Percentiles rank a stretch among this genome's conserved stretches.
Evolutionary conservation across 495 filamentous ascomycete species (phyloP).

Genomic region (Tricharina praecox): DNA sequence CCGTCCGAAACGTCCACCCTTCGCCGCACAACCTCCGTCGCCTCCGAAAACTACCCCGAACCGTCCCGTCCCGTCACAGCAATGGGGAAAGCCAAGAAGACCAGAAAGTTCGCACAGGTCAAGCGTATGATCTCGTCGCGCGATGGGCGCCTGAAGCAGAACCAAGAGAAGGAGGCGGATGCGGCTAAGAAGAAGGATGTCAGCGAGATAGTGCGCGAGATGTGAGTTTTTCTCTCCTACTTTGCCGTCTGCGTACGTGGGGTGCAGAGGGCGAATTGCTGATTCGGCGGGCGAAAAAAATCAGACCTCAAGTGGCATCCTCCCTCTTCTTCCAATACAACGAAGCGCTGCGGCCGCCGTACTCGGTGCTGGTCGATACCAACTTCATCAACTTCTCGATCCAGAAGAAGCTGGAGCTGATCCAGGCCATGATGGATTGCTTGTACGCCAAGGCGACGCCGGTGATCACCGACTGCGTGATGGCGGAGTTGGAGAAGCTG

Average conservation of each 20-base stretch:
- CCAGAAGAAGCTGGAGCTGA: slow-evolving; percentile 70
- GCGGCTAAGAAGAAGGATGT: slow-evolving; percentile 38
- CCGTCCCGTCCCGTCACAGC: slow-evolving; percentile 25
- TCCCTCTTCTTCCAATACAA: slow-evolving; percentile 92
- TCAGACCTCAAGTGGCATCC: slow-evolving; percentile 57
- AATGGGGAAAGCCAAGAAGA: slow-evolving; percentile 49
- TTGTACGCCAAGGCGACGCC: slow-evolving; percentile 50
- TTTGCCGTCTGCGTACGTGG: neutral
- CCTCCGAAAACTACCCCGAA: no score
- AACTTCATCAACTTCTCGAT: slow-evolving; percentile 91
- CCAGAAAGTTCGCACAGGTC: slow-evolving; percentile 46
- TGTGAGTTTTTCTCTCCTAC: slow-evolving; percentile 31
- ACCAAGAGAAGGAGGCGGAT: slow-evolving; percentile 36
- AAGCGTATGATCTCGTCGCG: slow-evolving; percentile 46
- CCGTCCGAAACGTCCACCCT: no score
- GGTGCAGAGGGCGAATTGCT: neutral
- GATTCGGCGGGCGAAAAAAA: neutral
- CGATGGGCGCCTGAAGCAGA: slow-evolving; percentile 44
- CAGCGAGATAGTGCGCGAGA: slow-evolving; percentile 43
- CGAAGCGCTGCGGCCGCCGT: slow-evolving; percentile 75
- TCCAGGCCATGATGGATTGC: slow-evolving; percentile 75
- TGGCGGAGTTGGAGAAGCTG: slow-evolving; percentile 79
- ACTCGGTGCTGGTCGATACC: slow-evolving; percentile 70
- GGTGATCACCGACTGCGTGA: slow-evolving; percentile 55
- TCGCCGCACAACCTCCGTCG: no score